Conservation (phyloP, 495 filamentous ascomycete species). For the Penicilliopsis zonata region DNA sequence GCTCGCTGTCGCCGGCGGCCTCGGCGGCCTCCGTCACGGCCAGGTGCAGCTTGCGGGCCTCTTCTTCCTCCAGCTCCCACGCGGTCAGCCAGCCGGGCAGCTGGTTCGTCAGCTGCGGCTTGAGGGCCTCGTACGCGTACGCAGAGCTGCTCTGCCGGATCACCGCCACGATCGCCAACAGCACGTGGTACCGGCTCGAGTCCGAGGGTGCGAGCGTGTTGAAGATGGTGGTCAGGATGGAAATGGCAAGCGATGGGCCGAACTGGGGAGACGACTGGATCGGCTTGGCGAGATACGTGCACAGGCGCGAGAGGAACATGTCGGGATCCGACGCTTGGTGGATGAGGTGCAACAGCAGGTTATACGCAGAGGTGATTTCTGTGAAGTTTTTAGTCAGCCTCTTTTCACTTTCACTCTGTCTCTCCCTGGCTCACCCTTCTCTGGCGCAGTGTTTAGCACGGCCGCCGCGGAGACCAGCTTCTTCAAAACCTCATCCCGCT, state of each 20-base stretch:
- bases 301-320: conserved; percentile 76
- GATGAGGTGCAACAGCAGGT: conserved; percentile 87
- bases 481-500: conserved; percentile 79
- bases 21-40: conserved; percentile 66
- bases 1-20: conserved; percentile 62
- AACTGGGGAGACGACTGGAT: conserved; percentile 75
- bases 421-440: conserved; percentile 51
- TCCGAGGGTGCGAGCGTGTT: conserved; percentile 72
- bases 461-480: conserved; percentile 67
- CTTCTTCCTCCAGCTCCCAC: conserved; percentile 75
- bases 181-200: conserved; percentile 76
- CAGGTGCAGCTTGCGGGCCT: conserved; percentile 69
- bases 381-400: conserved; percentile 3
- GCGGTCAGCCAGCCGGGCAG: conserved; percentile 68
- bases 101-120: conserved; percentile 59
- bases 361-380: conserved; percentile 92
- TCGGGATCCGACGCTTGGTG: conserved; percentile 70
- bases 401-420: conserved; percentile 6
- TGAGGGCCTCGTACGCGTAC: conserved; percentile 66
- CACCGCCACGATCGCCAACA: conserved; percentile 70
- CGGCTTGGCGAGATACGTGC: conserved; percentile 75
- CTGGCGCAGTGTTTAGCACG: conserved; percentile 67
- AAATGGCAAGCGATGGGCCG: conserved; percentile 72
- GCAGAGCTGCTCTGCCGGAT: conserved; percentile 56
- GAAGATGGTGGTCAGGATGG: conserved; percentile 88